Evolutionary conservation across 768 basidiomycete genomes (phyloP).

Genomic region (Rhizopogon rudus): DNA sequence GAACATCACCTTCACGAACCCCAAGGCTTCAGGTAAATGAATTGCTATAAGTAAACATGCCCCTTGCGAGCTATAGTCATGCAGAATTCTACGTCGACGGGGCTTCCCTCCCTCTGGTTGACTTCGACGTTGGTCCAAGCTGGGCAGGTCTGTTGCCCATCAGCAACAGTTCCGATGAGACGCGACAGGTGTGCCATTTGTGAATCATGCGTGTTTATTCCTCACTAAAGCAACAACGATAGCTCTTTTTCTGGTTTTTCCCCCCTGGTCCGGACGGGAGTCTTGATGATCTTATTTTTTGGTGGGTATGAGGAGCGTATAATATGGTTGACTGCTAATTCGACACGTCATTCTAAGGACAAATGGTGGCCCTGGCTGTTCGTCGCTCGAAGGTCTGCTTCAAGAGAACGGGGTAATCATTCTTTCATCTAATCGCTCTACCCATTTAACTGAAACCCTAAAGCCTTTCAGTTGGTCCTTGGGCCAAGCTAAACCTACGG

Average conservation of each 20-base stretch:
- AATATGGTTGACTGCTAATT: not conserved
- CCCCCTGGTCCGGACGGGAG: slow-evolving; percentile 72
- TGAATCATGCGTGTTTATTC: not conserved
- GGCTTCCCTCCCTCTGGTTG: slow-evolving; percentile 56
- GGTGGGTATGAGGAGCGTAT: slow-evolving; percentile 31
- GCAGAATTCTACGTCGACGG: slow-evolving; percentile 72
- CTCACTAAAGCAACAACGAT: not conserved
- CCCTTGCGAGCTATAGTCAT: not conserved
- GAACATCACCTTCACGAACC: slow-evolving; percentile 70
- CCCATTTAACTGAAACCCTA: slow-evolving; percentile 5
- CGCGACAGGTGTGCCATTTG: slow-evolving; percentile 46
- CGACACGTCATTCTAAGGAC: slow-evolving; percentile 39
- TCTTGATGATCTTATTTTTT: slow-evolving; percentile 70
- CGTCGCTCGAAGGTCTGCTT: slow-evolving; percentile 63
- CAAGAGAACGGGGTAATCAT: slow-evolving; percentile 69
- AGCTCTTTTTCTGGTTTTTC: slow-evolving; percentile 87
- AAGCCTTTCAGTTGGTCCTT: slow-evolving; percentile 66
- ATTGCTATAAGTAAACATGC: not conserved
- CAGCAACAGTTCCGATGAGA: slow-evolving; percentile 53
- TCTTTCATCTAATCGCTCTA: slow-evolving; percentile 12
- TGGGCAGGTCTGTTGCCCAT: slow-evolving; percentile 76
- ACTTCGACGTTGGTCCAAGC: slow-evolving; percentile 71
- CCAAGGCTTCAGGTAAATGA: slow-evolving; percentile 49
- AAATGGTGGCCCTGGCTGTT: slow-evolving; percentile 80
- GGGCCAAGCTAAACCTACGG: slow-evolving; percentile 60